These are phyloP conservation scores for Pseudotsuga menziesii DNA, from an alignment of 75 land plant genomes.

Conservation along the genomic window DNA sequence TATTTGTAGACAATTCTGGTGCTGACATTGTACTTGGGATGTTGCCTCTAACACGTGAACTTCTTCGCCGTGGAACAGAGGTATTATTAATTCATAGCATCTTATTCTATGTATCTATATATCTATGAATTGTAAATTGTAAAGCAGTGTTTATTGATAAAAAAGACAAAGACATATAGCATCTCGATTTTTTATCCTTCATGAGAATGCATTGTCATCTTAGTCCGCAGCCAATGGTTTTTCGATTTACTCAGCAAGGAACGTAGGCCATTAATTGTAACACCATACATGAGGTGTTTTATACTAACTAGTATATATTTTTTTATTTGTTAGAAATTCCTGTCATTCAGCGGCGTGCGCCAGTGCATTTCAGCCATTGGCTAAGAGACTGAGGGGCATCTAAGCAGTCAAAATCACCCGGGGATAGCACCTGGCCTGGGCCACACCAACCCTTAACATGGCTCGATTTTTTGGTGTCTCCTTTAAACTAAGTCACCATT, in stretches of 20 bases:
- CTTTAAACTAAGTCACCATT: too few relatives aligned
- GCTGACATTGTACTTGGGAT: conserved; percentile 97
- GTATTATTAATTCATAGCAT: conserved; percentile 25
- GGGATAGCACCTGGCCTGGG: too few relatives aligned
- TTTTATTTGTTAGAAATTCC: too few relatives aligned
- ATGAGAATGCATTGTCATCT: not conserved
- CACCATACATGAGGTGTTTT: not conserved
- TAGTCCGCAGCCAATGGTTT: not conserved
- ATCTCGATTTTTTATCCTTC: not conserved
- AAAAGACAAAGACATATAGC: not conserved
- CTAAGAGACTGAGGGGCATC: too few relatives aligned
- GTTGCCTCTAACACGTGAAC: conserved; percentile 94
- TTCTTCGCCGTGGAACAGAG: conserved; percentile 95
- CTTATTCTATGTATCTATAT: not conserved
- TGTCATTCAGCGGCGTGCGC: too few relatives aligned
- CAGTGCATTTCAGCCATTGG: too few relatives aligned
- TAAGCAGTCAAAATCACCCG: too few relatives aligned
- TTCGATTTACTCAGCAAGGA: not conserved
- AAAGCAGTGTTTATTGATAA: not conserved
- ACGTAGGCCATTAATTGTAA: not conserved
- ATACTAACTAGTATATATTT: not conserved
- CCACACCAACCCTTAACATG: too few relatives aligned
- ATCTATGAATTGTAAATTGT: not conserved
- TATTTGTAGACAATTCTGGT: conserved; percentile 98
- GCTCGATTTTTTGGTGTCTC: too few relatives aligned